These are phyloP conservation scores for Panicum hallii DNA, from an alignment of 202 grass and related monocot genomes.

Conservation along the genomic window DNA sequence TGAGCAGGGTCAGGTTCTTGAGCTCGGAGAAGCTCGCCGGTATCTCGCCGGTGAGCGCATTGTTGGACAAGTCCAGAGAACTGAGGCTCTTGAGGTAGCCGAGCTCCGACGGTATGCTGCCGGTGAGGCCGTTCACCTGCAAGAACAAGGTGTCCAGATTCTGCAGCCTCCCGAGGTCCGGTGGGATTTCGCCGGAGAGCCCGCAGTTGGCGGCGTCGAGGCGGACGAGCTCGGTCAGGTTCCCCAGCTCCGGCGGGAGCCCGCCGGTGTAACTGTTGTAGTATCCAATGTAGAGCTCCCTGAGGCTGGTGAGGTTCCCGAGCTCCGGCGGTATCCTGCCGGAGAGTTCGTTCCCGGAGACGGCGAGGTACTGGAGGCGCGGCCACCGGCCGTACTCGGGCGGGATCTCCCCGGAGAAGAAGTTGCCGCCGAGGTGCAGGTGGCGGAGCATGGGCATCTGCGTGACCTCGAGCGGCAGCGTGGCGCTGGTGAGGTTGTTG, in stretches of 20 bases:
- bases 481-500: slow-evolving; percentile 81
- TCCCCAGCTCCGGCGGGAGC: slow-evolving; percentile 83
- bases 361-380: slow-evolving; percentile 77
- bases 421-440: slow-evolving; percentile 96
- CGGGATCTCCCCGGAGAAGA: slow-evolving; percentile 93
- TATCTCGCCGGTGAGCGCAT: slow-evolving; percentile 80
- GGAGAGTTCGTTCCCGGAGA: slow-evolving; percentile 92
- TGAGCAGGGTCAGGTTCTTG: slow-evolving; percentile 93
- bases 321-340: slow-evolving; percentile 76
- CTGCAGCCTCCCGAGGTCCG: slow-evolving; percentile 68
- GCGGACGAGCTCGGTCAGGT: slow-evolving; percentile 71
- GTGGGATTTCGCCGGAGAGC: slow-evolving; percentile 77
- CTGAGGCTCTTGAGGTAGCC: slow-evolving; percentile 70
- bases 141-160: slow-evolving; percentile 93
- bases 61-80: slow-evolving; percentile 94
- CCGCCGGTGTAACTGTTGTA: slow-evolving; percentile 82
- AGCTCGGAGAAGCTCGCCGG: slow-evolving; percentile 71
- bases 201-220: slow-evolving; percentile 93
- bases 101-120: slow-evolving; percentile 66
- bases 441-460: slow-evolving; percentile 72
- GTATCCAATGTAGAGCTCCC: slow-evolving; percentile 94
- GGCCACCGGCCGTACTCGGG: slow-evolving; percentile 66
- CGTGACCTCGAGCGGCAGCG: slow-evolving; percentile 65
- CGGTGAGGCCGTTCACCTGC: slow-evolving; percentile 86
- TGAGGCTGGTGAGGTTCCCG: slow-evolving; percentile 76